Evolutionary conservation across 257 asterid species (phyloP), one percentile per base, ranked within the genome.

Genomic region (Petunia axillaris): DNA sequence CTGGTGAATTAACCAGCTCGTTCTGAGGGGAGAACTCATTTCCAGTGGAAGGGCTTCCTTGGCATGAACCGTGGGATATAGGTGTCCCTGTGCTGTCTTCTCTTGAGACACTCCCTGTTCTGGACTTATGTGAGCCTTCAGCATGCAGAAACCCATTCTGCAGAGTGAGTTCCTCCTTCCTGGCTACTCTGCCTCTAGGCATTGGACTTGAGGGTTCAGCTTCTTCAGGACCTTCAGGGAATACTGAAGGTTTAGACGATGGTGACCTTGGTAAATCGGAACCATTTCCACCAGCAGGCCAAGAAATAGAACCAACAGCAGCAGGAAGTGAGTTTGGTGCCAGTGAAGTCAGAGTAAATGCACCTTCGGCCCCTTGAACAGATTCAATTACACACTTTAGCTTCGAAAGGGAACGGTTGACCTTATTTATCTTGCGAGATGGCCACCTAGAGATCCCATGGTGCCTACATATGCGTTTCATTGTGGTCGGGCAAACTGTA

Each of bases 401-500:
- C 88, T 93, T 93, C 38, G 97, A 74, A 79, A 93, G 94, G 38
- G 98, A 91, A 50, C 94, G 95, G 80, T 91, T 92, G 64, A 95
- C 99, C 89, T 95, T 95, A 84, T 93, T 95, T 87, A 93, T 95
- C 91, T 93, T 93, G 85, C 97, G 97, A 39, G 98, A 95, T 70
- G 99, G 98, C 99, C 97, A 95, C 39, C 98, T 89, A 48, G 97
- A 91, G 82, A 95, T 95, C 75, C 98, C 99, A 53, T 93, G 97
- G 80, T 93, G 97, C 85, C 99, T 88, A 80, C 99, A 95, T 55
- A 95, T 93, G 53, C 98, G 94, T 82, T 93, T 95, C 98, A 93
- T 91, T 43, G 98, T 95, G 60, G 98, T 93, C 52, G 97, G 98
- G 85, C 97, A 92, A 86, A 94, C 98, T 94, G 93, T 80, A 82